Percentiles rank a stretch among this genome's conserved stretches.
Evolutionary conservation across 1,284 basidiomycete genomes (phyloP).

Genomic region (Hypsizygus ulmarius): DNA sequence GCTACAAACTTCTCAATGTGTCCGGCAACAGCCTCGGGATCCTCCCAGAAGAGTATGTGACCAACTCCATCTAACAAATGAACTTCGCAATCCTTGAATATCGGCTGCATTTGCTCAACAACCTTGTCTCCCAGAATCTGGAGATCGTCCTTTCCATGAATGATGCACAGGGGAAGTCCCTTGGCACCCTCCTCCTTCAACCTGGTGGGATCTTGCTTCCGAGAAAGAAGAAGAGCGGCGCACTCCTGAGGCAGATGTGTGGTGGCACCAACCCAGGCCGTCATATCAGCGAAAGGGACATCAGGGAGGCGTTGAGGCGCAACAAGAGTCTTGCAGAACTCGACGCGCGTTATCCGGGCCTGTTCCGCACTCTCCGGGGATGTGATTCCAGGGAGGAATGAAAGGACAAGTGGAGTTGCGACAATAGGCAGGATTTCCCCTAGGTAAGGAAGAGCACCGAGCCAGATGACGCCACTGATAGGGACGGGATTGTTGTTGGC

Average conservation of each 20-base stretch:
- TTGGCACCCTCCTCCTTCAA: constrained; percentile 21
- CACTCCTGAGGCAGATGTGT: constrained; percentile 18
- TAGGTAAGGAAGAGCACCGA: constrained; percentile 23
- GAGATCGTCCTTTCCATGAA: constrained; percentile 21
- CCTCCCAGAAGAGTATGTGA: constrained; percentile 14
- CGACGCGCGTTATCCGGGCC: constrained; percentile 6
- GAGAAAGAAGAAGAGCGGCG: constrained; percentile 15
- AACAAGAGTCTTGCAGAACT: constrained; percentile 14
- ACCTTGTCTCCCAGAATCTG: constrained; percentile 11
- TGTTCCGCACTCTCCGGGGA: constrained; percentile 5
- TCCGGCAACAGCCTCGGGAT: constrained; percentile 11
- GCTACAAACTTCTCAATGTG: constrained; percentile 10
- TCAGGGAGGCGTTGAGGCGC: constrained; percentile 5
- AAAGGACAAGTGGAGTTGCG: constrained; percentile 10
- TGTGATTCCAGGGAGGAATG: constrained; percentile 10
- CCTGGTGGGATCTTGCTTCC: constrained; percentile 21
- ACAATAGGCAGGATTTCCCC: constrained; percentile 16
- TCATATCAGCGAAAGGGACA: constrained; percentile 20
- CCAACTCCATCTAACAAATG: constrained; percentile 10
- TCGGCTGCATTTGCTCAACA: constrained; percentile 11
- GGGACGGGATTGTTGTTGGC: constrained; percentile 20
- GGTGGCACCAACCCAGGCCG: constrained; percentile 21
- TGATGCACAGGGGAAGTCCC: constrained; percentile 24
- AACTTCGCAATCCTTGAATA: constrained; percentile 12
- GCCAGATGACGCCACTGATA: constrained; percentile 26